A percentile compares a stretch with the other conserved stretches of the same genome.
These are phyloP conservation scores for Neurospora sp. DNA, from an alignment of 495 filamentous ascomycete species.

Conservation along the genomic window DNA sequence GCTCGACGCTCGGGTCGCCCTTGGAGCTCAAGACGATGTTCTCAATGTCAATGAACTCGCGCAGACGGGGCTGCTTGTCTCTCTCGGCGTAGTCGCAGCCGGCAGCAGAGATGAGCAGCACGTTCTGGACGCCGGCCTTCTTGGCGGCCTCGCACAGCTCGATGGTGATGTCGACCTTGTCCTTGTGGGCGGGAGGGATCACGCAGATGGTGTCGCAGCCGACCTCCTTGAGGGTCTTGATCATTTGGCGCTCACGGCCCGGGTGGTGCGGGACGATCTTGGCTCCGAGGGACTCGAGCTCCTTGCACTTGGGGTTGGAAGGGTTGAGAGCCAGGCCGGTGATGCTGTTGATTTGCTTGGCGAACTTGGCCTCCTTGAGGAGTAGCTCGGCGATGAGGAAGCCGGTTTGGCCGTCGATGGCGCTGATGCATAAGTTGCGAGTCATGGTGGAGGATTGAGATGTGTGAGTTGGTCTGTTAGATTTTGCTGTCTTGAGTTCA, in stretches of 20 bases:
- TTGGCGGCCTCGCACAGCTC: constrained; percentile 42
- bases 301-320: constrained; percentile 35
- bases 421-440: constrained; percentile 43
- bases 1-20: constrained; percentile 29
- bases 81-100: constrained; percentile 45
- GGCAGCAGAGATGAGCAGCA: constrained; percentile 42
- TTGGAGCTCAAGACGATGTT: constrained; percentile 33
- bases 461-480: neutral
- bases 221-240: constrained; percentile 26
- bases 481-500: neutral
- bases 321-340: constrained; percentile 38
- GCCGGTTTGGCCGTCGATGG: constrained; percentile 45
- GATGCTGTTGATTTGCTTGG: constrained; percentile 28
- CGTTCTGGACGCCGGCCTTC: constrained; percentile 39
- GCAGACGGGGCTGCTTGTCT: constrained; percentile 39
- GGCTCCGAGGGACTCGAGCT: constrained; percentile 43
- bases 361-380: constrained; percentile 36
- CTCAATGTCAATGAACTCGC: constrained; percentile 48
- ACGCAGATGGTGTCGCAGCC: constrained; percentile 44
- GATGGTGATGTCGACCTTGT: constrained; percentile 38
- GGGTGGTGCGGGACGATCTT: constrained; percentile 37
- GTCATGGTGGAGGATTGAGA: constrained; percentile 19
- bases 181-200: constrained; percentile 38
- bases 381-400: constrained; percentile 45
- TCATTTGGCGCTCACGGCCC: constrained; percentile 32